Evolutionary conservation across 1,284 basidiomycete genomes (phyloP), one percentile per base, ranked within the genome.

Genomic region (Chondrostereum purpureum): DNA sequence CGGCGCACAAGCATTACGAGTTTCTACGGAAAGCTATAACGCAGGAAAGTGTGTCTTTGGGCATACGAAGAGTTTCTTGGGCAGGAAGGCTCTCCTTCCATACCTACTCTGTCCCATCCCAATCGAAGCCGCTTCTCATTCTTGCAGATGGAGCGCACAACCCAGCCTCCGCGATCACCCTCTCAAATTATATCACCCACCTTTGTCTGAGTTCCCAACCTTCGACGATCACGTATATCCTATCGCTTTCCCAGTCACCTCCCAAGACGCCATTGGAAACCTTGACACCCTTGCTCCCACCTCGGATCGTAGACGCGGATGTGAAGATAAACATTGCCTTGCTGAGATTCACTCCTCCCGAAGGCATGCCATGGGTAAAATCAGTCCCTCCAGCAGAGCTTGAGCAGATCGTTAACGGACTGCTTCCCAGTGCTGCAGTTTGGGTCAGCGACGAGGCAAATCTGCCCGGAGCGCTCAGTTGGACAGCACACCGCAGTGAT

Each of bases 141-240:
- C 73, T 99, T 5, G 83, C 87, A 2, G 96, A 99, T 58, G 96
- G 96, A 3, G 95, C 96, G 1, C 96, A 99, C 62, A 99, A 99
- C 58, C 69, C 81, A n/a, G 83, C 88, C 4, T 93, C 92, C 0
- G 77, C 92, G 0, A 53, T 61, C 14, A 80, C 80, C 0, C 76
- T 99, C 5, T 72, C 81, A 1, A 59, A 69, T 4, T 98, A 93
- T 61, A 66, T 98, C 46, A 69, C 77, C 24, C 59, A 68, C 1
- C 62, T 85, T 19, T n/a, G n/a, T n/a, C 51, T 65, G 42, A 55
- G 53, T 34, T 53, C 39, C 55, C 42, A 48, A 12, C 39, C 63
- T 50, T 69, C 58, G 21, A n/a, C n/a, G n/a, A 58, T 88, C 39
- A 82, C 82, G 0, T 91, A 82, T 58, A 72, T 96, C 53, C 62